phyloP scores from a whole-genome alignment of 2,329 filamentous ascomycete species.

The Penicillium sp. region DNA sequence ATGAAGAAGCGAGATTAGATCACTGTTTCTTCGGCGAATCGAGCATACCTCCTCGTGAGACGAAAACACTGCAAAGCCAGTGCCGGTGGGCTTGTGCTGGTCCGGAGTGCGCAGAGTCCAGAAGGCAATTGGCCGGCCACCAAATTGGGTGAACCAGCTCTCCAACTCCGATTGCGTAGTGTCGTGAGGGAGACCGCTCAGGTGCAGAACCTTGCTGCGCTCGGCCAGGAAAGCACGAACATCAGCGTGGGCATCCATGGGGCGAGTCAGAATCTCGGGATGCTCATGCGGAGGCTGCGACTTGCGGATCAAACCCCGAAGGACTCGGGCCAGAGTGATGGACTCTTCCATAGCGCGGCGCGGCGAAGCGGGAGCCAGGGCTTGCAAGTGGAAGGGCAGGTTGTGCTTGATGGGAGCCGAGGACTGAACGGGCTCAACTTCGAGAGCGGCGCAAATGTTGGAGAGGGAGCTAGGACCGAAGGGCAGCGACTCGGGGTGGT shows the following conservation, averaged over 20 bases:
- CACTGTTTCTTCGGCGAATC: neutral
- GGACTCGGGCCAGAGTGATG: constrained; percentile 87
- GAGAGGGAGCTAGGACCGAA: constrained; percentile 94
- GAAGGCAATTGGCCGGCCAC: constrained; percentile 95
- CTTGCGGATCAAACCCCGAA: constrained; percentile 91
- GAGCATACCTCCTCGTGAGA: constrained; percentile 92
- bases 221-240: constrained; percentile 95
- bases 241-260: constrained; percentile 95
- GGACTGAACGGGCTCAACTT: constrained; percentile 96
- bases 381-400: constrained; percentile 95
- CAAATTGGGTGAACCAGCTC: constrained; percentile 99
- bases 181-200: constrained; percentile 95
- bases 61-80: constrained; percentile 97
- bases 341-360: constrained; percentile 97
- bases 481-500: constrained; percentile 94
- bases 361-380: constrained; percentile 90
- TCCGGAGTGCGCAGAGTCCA: constrained; percentile 98
- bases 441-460: constrained; percentile 96
- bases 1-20: neutral
- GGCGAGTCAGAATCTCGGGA: constrained; percentile 88
- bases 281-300: constrained; percentile 93
- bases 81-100: constrained; percentile 99
- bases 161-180: constrained; percentile 98
- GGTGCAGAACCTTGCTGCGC: constrained; percentile 95
- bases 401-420: constrained; percentile 99